phyloP scores from a whole-genome alignment of 75 land plant species.

The Cryptomeria japonica region DNA sequence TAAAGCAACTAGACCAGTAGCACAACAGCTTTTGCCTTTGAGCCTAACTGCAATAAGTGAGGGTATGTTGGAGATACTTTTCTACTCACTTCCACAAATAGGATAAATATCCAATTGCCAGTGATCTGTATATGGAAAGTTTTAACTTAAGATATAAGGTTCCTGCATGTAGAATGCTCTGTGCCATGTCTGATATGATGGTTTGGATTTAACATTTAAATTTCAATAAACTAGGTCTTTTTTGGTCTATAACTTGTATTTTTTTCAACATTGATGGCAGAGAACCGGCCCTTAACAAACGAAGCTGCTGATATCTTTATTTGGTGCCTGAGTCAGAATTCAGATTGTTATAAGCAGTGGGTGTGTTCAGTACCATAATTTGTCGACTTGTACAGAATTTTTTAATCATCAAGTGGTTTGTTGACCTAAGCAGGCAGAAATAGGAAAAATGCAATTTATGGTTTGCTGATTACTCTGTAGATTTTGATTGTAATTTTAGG shows the following conservation, averaged over 20 bases:
- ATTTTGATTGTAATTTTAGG: background rate
- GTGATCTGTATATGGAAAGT: background rate
- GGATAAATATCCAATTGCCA: background rate
- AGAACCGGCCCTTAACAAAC: constrained; percentile 40
- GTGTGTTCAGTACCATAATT: constrained; percentile 33
- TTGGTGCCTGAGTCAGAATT: constrained; percentile 82
- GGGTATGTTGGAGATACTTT: constrained; percentile 30
- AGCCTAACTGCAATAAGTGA: constrained; percentile 50
- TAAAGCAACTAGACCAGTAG: constrained; percentile 77
- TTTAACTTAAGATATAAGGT: background rate
- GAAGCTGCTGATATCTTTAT: constrained; percentile 69
- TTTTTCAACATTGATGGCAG: constrained; percentile 33
- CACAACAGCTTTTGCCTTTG: constrained; percentile 71
- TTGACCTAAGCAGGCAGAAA: background rate
- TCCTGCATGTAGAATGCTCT: background rate
- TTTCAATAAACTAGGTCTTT: background rate
- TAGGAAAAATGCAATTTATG: background rate
- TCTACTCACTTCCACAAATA: background rate
- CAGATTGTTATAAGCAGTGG: constrained; percentile 89
- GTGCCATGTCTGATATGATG: background rate
- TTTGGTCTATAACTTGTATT: background rate
- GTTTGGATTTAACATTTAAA: background rate
- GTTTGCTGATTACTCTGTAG: background rate
- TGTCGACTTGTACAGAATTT: background rate
- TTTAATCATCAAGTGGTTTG: background rate